Base-by-base conservation (phyloP, 495 filamentous ascomycete genomes). In the Penicillium tannophilum region DNA sequence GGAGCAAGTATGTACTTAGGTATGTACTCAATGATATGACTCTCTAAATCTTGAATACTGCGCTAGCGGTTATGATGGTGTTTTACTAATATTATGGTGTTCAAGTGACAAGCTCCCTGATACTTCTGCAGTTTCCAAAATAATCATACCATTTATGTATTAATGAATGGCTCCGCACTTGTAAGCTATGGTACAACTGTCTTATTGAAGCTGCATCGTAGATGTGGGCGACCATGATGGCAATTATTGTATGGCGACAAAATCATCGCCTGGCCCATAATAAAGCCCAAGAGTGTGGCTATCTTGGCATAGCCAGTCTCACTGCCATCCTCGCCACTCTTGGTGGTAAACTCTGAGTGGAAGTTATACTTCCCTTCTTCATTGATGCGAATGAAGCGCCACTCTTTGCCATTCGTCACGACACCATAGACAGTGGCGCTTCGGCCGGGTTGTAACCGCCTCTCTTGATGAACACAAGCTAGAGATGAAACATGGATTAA, bases 201-300 rank as follows among this genome's bases (percentile, higher is more conserved):
- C 20, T 23, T 23, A 2, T 23, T 23, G 20, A 23, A 23, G 20
- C 2, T 23, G 20, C 20, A 23, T 23, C 20, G 20, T 23, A 23
- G 20, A 23, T 23, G 20, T 23, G 1, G 20, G 2, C 20, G 20
- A 23, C 20, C 20, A 2, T 23, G 20, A 23, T 23, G 20, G 20
- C 20, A 23, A 23, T 23, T 23, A 23, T n/a, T 48, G 45, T 48
- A 48, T 17, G 45, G 45, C 45, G 45, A 48, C 23, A 48, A 20
- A 26, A 48, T 48, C 45, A 48, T 48, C 16, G 45, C 45, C 45
- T 48, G 45, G n/a, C 11, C 45, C 45, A 48, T 48, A 26, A 48
- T 48, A 26, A 48, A 48, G 45, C 45, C 45, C 23, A 48, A 48
- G 45, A 48, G 45, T 20, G 45, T 48, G 16, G 19, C 45, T 10